A percentile compares a stretch with the other conserved stretches of the same genome.
phyloP scores from a whole-genome alignment of 202 grass and related monocot genomes.

The Cymbopogon flexuosus region DNA sequence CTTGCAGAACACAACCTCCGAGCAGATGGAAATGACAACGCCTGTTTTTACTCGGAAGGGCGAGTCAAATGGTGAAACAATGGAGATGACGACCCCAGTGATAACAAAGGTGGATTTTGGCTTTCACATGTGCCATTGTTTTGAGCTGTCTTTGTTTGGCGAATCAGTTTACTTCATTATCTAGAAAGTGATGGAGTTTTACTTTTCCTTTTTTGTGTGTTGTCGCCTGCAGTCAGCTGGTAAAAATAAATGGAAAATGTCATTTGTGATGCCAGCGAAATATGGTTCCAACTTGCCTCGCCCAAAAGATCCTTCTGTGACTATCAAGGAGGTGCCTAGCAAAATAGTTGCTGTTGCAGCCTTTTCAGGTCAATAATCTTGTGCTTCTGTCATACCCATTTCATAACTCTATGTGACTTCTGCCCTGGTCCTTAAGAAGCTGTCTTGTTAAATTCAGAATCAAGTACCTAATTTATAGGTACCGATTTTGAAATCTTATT shows the following conservation, averaged over 20 bases:
- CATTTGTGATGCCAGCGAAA: constrained; percentile 90
- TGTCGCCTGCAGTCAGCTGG: constrained; percentile 41
- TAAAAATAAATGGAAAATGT: constrained; percentile 76
- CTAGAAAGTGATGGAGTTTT: neutral
- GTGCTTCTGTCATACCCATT: neutral
- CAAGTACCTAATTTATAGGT: neutral
- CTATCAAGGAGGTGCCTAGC: constrained; percentile 62
- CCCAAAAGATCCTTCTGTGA: constrained; percentile 74
- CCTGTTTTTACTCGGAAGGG: constrained; percentile 70
- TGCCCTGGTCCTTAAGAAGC: neutral
- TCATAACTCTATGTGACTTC: neutral
- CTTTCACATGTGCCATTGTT: neutral
- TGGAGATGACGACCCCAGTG: constrained; percentile 98
- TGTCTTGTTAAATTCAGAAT: neutral
- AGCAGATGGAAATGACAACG: constrained; percentile 94
- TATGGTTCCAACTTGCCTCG: constrained; percentile 72
- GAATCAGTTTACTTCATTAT: neutral
- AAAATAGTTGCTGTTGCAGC: constrained; percentile 65
- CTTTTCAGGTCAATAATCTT: constrained; percentile 60
- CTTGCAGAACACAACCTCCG: constrained; percentile 58
- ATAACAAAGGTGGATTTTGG: constrained; percentile 58
- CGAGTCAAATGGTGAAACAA: constrained; percentile 43
- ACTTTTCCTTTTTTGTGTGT: constrained; percentile 14
- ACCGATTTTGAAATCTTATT: neutral
- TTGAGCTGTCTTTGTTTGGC: constrained; percentile 11